Evolutionary conservation across 2,329 filamentous ascomycete species (phyloP).

Genomic region (Aspergillus phoenicis): DNA sequence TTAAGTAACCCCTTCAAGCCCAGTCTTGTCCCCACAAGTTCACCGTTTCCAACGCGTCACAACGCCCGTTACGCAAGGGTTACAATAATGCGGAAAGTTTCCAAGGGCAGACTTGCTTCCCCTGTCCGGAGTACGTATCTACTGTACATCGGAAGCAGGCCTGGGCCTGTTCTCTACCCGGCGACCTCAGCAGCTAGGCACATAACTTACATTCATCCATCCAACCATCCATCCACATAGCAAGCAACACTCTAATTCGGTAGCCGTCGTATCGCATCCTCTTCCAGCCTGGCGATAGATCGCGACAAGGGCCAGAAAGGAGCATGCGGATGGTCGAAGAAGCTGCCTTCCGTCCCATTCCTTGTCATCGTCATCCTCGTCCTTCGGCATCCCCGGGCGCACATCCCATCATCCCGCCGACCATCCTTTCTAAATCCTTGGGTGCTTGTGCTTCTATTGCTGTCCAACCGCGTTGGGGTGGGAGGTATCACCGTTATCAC

Average conservation of each 20-base stretch:
- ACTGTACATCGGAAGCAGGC: not conserved
- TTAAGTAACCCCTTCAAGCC: slow-evolving; percentile 7
- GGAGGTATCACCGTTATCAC: not conserved
- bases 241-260: not conserved
- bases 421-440: slow-evolving; percentile 5
- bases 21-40: slow-evolving; percentile 26
- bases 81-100: slow-evolving; percentile 17
- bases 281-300: not conserved
- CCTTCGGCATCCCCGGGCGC: slow-evolving; percentile 14
- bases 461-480: slow-evolving; percentile 6
- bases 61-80: slow-evolving; percentile 28
- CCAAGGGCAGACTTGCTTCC: not conserved
- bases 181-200: not conserved
- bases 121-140: not conserved
- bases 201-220: not conserved
- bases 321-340: slow-evolving; percentile 9
- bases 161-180: not conserved
- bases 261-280: not conserved
- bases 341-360: not conserved
- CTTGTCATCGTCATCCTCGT: slow-evolving; percentile 8
- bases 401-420: slow-evolving; percentile 7
- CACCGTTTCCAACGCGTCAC: slow-evolving; percentile 30
- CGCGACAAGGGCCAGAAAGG: slow-evolving; percentile 6
- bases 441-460: slow-evolving; percentile 2
- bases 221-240: not conserved